Evolutionary conservation across 2,329 filamentous ascomycete species (phyloP), one percentile per base, ranked within the genome.

Genomic region (Curvularia sp.): DNA sequence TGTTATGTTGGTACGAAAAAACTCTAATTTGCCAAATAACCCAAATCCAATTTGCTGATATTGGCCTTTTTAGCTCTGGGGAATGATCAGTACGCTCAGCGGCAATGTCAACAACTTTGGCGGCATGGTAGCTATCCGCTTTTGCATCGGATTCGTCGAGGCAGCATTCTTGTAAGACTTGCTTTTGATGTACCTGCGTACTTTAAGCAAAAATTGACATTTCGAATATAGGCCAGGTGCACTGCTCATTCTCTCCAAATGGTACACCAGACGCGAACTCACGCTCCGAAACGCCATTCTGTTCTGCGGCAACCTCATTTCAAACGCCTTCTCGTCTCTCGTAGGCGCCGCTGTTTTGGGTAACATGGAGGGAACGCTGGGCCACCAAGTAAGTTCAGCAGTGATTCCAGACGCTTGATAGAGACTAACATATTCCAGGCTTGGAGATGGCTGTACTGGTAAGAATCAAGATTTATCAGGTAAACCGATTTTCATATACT

Each of bases 231-330:
- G 39, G 26, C 87, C 88, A 0, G 88, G 88, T 42, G 85, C 85
- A 0, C 79, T 89, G 10, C 80, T 88, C 43, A 85, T 89, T 46
- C 79, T 89, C 20, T 87, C 85, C 0, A 86, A 88, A 65, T 90
- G 87, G 83, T 90, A 90, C 73, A 89, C 87, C 1, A 81, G 86
- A 48, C 82, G 83, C 49, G 77, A 80, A 56, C 67, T 79, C 38
- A 76, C 76, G 6, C 70, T 73, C 1, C 72, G 77, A 9, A 77
- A 77, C 49, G 74, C 78, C 7, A 72, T 78, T 46, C 67, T 81
- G 18, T 77, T 80, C 69, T 79, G 75, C 38, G 79, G 78, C 13
- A 79, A 77, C 56, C 69, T 78, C 15, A 73, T 81, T 28, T 79
- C 79, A 5, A 79, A 77, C 50, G 78, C 75, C 10, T 81, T 83